phyloP scores from a whole-genome alignment of 495 filamentous ascomycete genomes.

The Durotheca rogersii region DNA sequence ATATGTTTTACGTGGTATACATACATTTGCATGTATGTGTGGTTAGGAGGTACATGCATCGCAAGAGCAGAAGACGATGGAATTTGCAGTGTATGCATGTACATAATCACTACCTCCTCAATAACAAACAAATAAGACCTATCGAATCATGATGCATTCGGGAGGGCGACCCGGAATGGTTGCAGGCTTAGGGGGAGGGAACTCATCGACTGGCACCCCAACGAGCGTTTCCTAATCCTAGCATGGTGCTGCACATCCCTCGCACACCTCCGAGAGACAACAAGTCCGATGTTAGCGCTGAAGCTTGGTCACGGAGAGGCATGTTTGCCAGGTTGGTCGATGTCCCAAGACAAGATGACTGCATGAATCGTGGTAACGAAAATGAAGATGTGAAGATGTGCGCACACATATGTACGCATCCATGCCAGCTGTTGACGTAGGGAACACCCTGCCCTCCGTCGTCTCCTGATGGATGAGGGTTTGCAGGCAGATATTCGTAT shows the following conservation, averaged over 20 bases:
- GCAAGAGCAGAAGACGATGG: too few relatives aligned
- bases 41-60: too few relatives aligned
- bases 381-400: constrained; percentile 27
- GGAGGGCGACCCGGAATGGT: constrained; percentile 7
- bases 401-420: constrained; percentile 27
- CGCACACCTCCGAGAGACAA: too few relatives aligned
- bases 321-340: constrained; percentile 18
- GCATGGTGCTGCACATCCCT: not conserved
- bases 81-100: too few relatives aligned
- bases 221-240: not conserved
- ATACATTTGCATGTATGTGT: too few relatives aligned
- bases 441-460: not conserved
- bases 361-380: constrained; percentile 23
- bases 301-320: constrained; percentile 3
- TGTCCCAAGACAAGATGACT: constrained; percentile 29
- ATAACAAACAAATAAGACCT: not conserved
- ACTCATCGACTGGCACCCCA: constrained; percentile 20
- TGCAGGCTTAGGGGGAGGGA: constrained; percentile 7
- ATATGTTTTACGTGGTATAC: too few relatives aligned
- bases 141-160: constrained; percentile 8
- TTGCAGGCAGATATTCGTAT: too few relatives aligned
- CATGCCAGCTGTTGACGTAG: not conserved
- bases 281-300: constrained; percentile 7
- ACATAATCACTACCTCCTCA: too few relatives aligned
- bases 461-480: constrained; percentile 2